Evolutionary conservation across 2,329 filamentous ascomycete genomes (phyloP), one percentile per base, ranked within the genome.

Genomic region (Fusarium albosuccineum): DNA sequence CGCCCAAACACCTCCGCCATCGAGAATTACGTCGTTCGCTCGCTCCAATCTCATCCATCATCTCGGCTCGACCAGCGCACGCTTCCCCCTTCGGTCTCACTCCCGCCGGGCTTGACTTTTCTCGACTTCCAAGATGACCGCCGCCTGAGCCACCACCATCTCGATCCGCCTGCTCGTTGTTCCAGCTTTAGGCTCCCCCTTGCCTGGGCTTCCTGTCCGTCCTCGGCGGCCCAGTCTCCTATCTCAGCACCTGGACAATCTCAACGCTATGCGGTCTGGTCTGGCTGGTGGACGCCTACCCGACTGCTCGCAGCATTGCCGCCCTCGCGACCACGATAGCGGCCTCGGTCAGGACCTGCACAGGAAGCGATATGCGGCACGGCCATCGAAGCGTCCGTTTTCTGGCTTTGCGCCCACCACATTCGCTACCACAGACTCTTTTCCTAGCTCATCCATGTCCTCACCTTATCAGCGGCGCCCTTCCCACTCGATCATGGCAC

Each of bases 261-360:
- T 61, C 62, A 64, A 57, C 66, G 66, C 62, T 63, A 74, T 74
- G 72, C 72, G 53, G 65, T 60, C 57, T 65, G 68, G 67, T 67
- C 64, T 63, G 56, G 62, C 62, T 48, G 62, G 60, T 68, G 60
- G 64, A 68, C 66, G 64, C 64, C 60, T 53, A 50, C 34, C 70
- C 64, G 54, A 71, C 61, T 62, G 57, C 57, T 63, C 56, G 46
- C 62, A 70, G 55, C 60, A 64, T 57, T 48, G 41, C 37, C 54
- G 62, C 52, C 52, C 55, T 62, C 57, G 44, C 62, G 46, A 55
- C 49, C 48, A 60, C 60, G 53, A 62, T 67, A 56, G 62, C 58
- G 57, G 61, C 46, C 57, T 56, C 44, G 29, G 27, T 46, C 61
- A 70, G 49, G 53, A 53, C 37, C 48, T 62, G 60, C 60, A 59